phyloP scores from a whole-genome alignment of 1,284 basidiomycete genomes.

The Marasmius tenuissimus region DNA sequence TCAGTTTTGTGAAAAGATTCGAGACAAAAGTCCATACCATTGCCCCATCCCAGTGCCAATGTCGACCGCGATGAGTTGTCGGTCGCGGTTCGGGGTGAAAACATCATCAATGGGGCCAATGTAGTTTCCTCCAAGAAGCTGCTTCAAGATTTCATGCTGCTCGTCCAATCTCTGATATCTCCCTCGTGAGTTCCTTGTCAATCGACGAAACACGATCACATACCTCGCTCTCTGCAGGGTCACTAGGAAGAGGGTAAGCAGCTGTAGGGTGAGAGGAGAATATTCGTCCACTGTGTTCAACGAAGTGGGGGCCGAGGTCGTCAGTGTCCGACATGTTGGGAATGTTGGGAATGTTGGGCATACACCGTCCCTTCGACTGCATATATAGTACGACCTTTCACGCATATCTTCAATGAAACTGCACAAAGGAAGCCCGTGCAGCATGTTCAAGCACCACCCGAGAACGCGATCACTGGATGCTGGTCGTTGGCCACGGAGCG shows the following conservation, averaged over 20 bases:
- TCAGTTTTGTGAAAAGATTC: constrained; percentile 12
- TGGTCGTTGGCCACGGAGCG: background rate
- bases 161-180: constrained; percentile 47
- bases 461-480: background rate
- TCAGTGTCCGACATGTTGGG: constrained; percentile 19
- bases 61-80: constrained; percentile 58
- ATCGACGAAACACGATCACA: constrained; percentile 15
- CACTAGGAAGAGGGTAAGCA: constrained; percentile 68
- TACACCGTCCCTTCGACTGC: background rate
- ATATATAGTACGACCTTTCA: background rate
- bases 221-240: constrained; percentile 63
- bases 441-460: background rate
- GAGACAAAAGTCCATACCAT: constrained; percentile 47
- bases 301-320: constrained; percentile 60
- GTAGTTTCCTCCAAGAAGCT: constrained; percentile 51
- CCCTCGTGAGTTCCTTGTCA: background rate
- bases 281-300: constrained; percentile 53
- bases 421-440: background rate
- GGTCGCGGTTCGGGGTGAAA: constrained; percentile 36
- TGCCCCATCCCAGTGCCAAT: constrained; percentile 68
- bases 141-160: constrained; percentile 47
- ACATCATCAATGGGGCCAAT: constrained; percentile 56
- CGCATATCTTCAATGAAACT: background rate
- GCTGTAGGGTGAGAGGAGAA: constrained; percentile 61
- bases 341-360: background rate